phyloP scores from a whole-genome alignment of 306 rosid species.

The Astragalus membranaceus region DNA sequence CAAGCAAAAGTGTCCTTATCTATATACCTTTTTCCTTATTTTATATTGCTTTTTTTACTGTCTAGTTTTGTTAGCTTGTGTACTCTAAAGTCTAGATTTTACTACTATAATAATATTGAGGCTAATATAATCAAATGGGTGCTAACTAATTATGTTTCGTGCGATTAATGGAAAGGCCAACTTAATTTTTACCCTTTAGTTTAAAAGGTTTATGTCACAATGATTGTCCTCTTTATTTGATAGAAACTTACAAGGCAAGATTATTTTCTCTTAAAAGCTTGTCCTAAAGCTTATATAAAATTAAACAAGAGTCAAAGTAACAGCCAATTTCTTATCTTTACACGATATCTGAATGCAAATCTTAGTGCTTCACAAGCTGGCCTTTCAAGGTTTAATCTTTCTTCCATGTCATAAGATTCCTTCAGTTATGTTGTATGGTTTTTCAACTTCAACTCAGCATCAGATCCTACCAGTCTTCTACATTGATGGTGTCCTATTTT shows the following conservation, averaged over 20 bases:
- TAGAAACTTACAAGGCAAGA: constrained; percentile 34
- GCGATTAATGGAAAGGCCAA: constrained; percentile 1
- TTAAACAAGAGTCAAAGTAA: constrained; percentile 8
- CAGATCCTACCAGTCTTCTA: not conserved
- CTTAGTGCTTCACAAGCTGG: constrained; percentile 4
- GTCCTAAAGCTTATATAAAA: not conserved
- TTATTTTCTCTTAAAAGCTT: constrained; percentile 16
- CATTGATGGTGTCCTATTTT: not conserved
- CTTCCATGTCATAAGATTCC: not conserved
- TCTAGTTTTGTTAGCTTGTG: not conserved
- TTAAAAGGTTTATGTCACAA: constrained; percentile 16
- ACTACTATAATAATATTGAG: not conserved
- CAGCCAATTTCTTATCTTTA: not conserved
- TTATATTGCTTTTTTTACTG: not conserved
- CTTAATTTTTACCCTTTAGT: constrained; percentile 5
- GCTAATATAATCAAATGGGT: not conserved
- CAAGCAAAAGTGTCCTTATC: constrained; percentile 32
- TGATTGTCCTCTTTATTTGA: constrained; percentile 23
- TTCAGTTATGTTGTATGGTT: constrained; percentile 8
- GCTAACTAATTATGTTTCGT: not conserved
- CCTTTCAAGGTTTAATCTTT: not conserved
- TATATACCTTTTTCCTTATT: not conserved
- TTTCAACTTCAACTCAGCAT: not conserved
- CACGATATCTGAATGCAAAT: not conserved
- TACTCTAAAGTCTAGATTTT: constrained; percentile 1